Evolutionary conservation across 805 yeast genomes (phyloP).

Genomic region (Yarrowia keelungensis): DNA sequence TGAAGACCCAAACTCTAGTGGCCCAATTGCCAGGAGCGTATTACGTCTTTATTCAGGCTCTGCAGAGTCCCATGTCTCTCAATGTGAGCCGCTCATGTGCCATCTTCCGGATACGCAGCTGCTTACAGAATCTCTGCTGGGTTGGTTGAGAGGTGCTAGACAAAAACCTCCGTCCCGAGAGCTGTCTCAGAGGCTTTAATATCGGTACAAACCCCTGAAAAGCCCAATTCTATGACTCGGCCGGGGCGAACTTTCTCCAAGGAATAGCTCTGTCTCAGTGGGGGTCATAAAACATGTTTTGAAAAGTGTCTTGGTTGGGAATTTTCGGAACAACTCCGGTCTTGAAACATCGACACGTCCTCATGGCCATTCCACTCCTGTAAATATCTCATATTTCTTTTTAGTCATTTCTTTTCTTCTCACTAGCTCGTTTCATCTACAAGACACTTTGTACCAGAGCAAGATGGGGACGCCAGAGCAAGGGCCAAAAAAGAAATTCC

Average conservation of each 20-base stretch:
- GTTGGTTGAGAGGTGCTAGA: neutral
- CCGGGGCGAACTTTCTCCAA: neutral
- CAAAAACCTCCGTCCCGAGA: neutral
- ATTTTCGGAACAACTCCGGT: too few species aligned
- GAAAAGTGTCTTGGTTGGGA: too few species aligned
- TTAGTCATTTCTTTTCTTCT: neutral
- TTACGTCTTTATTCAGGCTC: neutral
- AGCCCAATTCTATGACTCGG: neutral
- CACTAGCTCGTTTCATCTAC: slow-evolving; percentile 7
- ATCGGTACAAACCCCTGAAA: neutral
- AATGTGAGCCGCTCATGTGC: neutral
- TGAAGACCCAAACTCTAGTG: neutral
- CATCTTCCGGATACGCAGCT: slow-evolving; percentile 11
- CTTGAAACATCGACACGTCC: too few species aligned
- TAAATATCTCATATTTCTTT: neutral
- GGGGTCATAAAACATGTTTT: too few species aligned
- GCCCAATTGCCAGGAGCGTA: neutral
- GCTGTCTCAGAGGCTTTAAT: neutral
- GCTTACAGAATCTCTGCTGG: neutral
- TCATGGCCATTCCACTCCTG: too few species aligned
- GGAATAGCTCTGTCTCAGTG: neutral
- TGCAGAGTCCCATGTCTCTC: neutral
- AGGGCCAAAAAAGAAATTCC: slow-evolving; percentile 1
- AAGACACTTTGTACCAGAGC: neutral
- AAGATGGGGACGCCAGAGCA: neutral